Evolutionary conservation across 2,329 filamentous ascomycete genomes (phyloP), one percentile per base, ranked within the genome.

Genomic region (Dothideomycetes sp.): DNA sequence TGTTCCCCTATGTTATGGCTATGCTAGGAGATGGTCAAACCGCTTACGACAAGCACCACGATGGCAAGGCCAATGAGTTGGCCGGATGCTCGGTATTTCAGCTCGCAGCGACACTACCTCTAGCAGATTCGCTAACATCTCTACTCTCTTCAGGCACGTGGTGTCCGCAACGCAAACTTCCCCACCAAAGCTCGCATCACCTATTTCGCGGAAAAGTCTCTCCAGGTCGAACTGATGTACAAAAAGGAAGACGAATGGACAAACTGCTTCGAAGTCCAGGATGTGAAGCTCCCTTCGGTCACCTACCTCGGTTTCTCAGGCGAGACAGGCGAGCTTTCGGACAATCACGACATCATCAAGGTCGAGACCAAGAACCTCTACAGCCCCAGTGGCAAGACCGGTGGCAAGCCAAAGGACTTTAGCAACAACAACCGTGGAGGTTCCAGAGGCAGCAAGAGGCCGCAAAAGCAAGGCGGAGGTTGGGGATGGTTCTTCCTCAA

Each of bases 1-100:
- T 94, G 34, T 98, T 98, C 65, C 91, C 91, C 37, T 95, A 94
- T 58, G 82, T 98, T 54, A 95, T 96, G 88, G 89, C 88, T 47
- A 96, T 96, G 91, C 72, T 87, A 50, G 91, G 91, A 44, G 91
- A 98, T 60, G 89, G 91, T 46, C 70, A 86, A 58, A 94, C 82
- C 5, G 60, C 70, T 11, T 98, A 98, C 65, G 87, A 96, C 69
- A 87, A 95, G 68, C 79, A 80, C 52, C 88, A 88, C 54, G 91
- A 98, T 56, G 91, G 91, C 58, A 96, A 95, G 71, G 75, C 78
- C 42, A 87, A 84, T 53, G 91, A 98, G 65, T 70, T 95, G 45
- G 88, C 87, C 38, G 91, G 91, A 44, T 98, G 91, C 70, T 95
- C 89, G 40, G 75, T 78, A 66, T 37, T 72, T 57, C 36, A 12